Percentiles rank a stretch among this genome's conserved stretches.
Conservation (phyloP, 768 basidiomycete species). For the Astraeus odoratus region DNA sequence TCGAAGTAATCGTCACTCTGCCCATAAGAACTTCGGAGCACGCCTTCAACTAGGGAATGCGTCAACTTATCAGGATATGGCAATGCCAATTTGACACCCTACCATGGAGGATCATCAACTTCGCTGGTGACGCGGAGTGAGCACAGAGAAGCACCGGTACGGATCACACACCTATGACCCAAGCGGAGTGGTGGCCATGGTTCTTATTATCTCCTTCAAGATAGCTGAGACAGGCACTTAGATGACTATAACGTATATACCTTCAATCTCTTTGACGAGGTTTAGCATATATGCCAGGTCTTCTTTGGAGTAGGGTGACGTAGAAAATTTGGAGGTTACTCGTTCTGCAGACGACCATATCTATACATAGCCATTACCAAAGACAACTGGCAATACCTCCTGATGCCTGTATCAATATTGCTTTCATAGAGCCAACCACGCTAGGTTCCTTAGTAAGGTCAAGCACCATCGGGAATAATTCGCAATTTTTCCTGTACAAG, state of each 20-base stretch:
- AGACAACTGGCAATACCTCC: conserved; percentile 13
- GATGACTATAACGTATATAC: conserved; percentile 3
- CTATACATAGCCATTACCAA: not conserved
- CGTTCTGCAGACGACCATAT: conserved; percentile 13
- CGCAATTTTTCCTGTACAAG: conserved; percentile 23
- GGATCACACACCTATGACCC: conserved; percentile 18
- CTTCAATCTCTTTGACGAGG: conserved; percentile 23
- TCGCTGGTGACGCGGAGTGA: conserved; percentile 11
- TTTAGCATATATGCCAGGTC: conserved; percentile 21
- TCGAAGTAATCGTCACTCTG: conserved; percentile 27
- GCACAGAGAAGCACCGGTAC: not conserved
- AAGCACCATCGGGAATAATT: conserved; percentile 22
- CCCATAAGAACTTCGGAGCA: conserved; percentile 24
- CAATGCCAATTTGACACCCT: conserved; percentile 1
- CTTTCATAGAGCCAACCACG: conserved; percentile 15
- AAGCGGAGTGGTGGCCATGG: conserved; percentile 12
- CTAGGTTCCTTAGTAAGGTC: conserved; percentile 14
- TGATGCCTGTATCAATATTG: conserved; percentile 21
- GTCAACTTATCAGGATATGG: not conserved
- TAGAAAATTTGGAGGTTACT: conserved; percentile 26
- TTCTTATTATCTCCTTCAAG: conserved; percentile 7
- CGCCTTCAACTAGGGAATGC: conserved; percentile 18
- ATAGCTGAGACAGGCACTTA: not conserved
- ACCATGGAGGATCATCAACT: conserved; percentile 26
- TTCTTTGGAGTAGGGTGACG: conserved; percentile 20